Percentiles rank a stretch among this genome's conserved stretches.
These are phyloP conservation scores for Debaryomyces prosopidis DNA, from an alignment of 805 yeast species.

Conservation along the genomic window DNA sequence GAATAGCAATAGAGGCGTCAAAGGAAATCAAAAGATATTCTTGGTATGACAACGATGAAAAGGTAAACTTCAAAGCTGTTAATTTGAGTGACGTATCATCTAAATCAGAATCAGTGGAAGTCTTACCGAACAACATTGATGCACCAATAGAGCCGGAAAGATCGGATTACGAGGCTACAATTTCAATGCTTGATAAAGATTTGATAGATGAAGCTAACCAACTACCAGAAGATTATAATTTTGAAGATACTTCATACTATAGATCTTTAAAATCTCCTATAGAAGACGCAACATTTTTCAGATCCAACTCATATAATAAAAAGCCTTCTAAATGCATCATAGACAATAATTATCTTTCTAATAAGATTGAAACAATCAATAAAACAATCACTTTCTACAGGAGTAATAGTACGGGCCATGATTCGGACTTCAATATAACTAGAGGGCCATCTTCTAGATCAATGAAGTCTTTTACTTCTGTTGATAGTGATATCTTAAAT, in stretches of 20 bases:
- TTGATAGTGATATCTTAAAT: neutral
- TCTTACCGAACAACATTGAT: neutral
- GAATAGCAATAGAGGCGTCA: neutral
- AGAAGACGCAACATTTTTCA: conserved; percentile 15
- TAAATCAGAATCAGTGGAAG: neutral
- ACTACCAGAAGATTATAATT: conserved; percentile 41
- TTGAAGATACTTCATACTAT: conserved; percentile 25
- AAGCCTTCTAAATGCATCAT: conserved; percentile 30
- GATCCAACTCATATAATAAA: conserved; percentile 42
- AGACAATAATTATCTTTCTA: conserved; percentile 23
- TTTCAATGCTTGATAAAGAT: conserved; percentile 24
- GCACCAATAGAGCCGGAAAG: neutral
- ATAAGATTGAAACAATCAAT: conserved; percentile 35
- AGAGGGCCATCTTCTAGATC: conserved; percentile 32
- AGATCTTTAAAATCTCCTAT: conserved; percentile 1
- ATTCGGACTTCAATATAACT: conserved; percentile 15
- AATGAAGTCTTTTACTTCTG: conserved; percentile 24
- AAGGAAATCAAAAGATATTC: conserved; percentile 21
- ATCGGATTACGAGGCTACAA: conserved; percentile 1
- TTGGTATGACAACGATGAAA: conserved; percentile 32
- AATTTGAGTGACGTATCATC: neutral
- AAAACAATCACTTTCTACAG: conserved; percentile 46
- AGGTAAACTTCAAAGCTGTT: conserved; percentile 11
- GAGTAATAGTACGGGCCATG: conserved; percentile 20
- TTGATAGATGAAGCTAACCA: conserved; percentile 36